Percentiles rank a stretch among this genome's conserved stretches.
Conservation (phyloP, 2,329 filamentous ascomycete species). For the Pyrenochaeta sp. region DNA sequence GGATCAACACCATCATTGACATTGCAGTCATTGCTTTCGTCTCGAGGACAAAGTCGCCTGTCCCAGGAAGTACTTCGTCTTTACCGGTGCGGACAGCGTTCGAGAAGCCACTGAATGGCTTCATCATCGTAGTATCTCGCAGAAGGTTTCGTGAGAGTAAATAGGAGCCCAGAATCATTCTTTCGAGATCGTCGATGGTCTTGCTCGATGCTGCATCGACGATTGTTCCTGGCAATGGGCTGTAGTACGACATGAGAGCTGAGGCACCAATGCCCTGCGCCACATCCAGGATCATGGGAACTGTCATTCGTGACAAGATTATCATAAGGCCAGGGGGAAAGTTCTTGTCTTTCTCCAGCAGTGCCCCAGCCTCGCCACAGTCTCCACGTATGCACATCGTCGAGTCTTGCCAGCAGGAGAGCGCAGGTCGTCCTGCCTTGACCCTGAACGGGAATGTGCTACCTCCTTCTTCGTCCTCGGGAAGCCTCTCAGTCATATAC, state of each 20-base stretch:
- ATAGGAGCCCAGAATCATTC: slow-evolving; percentile 1
- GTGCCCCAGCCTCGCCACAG: background rate
- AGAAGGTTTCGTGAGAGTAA: slow-evolving; percentile 1
- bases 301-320: background rate
- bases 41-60: slow-evolving; percentile 2
- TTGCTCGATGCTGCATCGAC: slow-evolving; percentile 1
- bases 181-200: background rate
- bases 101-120: background rate
- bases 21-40: background rate
- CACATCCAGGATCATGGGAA: background rate
- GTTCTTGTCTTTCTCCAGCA: background rate
- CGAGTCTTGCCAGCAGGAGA: slow-evolving; percentile 4
- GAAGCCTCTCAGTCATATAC: slow-evolving; percentile 3
- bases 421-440: background rate
- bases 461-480: background rate
- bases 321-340: background rate
- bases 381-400: background rate
- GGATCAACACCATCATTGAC: background rate
- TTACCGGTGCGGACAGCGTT: background rate
- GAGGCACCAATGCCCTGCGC: background rate
- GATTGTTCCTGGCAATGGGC: background rate
- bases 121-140: slow-evolving; percentile 1
- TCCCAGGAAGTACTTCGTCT: background rate
- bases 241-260: slow-evolving; percentile 3
- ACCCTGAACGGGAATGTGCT: background rate